These are phyloP conservation scores for Diaporthe aspalathi DNA, from an alignment of 2,329 filamentous ascomycete genomes.

Conservation along the genomic window DNA sequence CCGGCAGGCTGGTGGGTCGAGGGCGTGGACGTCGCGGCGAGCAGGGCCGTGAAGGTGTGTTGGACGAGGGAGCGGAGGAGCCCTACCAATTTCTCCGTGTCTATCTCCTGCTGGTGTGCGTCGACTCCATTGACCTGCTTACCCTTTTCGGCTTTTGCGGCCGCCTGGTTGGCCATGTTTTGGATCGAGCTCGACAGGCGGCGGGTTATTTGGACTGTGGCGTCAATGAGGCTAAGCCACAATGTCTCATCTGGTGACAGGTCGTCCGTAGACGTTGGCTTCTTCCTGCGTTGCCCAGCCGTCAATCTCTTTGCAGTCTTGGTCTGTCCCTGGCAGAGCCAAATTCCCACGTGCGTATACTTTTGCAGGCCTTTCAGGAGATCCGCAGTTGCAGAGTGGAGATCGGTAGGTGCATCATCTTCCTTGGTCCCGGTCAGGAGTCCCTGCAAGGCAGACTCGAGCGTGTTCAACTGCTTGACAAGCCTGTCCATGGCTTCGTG, in stretches of 20 bases:
- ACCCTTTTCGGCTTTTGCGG: conserved; percentile 40
- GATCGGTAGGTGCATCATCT: conserved; percentile 62
- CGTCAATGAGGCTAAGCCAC: conserved; percentile 72
- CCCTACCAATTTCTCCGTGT: conserved; percentile 71
- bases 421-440: conserved; percentile 73
- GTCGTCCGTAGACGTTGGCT: conserved; percentile 54
- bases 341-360: conserved; percentile 92
- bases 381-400: conserved; percentile 76
- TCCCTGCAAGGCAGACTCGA: conserved; percentile 82
- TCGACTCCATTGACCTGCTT: conserved; percentile 43
- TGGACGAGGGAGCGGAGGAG: conserved; percentile 85
- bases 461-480: conserved; percentile 80
- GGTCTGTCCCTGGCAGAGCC: conserved; percentile 90
- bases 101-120: conserved; percentile 50
- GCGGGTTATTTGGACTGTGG: conserved; percentile 72
- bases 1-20: conserved; percentile 46
- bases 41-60: conserved; percentile 87
- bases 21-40: conserved; percentile 76
- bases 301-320: conserved; percentile 64
- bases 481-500: conserved; percentile 86
- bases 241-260: conserved; percentile 66
- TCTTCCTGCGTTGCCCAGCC: conserved; percentile 64
- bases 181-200: conserved; percentile 69
- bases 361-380: conserved; percentile 84
- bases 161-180: conserved; percentile 40